phyloP scores from a whole-genome alignment of 2,329 filamentous ascomycete genomes.

The Sporothrix protearum region DNA sequence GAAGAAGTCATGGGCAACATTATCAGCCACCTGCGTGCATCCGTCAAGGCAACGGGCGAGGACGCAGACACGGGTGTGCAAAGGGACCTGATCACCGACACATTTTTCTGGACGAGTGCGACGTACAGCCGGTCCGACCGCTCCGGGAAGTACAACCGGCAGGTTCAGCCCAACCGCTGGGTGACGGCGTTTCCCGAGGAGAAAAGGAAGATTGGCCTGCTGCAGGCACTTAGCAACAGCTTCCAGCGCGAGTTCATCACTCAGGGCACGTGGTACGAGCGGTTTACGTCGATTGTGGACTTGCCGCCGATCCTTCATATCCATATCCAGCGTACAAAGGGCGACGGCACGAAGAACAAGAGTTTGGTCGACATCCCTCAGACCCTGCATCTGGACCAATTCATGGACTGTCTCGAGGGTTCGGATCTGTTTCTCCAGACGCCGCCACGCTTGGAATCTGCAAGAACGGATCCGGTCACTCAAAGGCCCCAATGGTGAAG shows the following conservation, averaged over 20 bases:
- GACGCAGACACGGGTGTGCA: constrained; percentile 67
- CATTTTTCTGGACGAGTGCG: constrained; percentile 60
- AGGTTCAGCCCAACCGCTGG: constrained; percentile 57
- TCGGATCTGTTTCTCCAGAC: constrained; percentile 60
- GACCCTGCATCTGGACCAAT: constrained; percentile 81
- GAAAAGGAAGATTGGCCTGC: constrained; percentile 60
- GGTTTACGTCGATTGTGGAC: constrained; percentile 68
- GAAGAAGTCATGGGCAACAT: constrained; percentile 94
- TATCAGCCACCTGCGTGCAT: constrained; percentile 83
- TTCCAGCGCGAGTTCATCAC: constrained; percentile 77
- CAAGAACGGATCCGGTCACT: constrained; percentile 60
- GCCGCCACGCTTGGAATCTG: constrained; percentile 70
- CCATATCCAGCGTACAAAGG: constrained; percentile 78
- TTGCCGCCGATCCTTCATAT: constrained; percentile 84
- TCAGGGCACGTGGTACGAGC: constrained; percentile 56
- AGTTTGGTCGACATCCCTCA: constrained; percentile 77
- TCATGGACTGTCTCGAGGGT: constrained; percentile 65
- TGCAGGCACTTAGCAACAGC: constrained; percentile 77
- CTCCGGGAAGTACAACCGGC: constrained; percentile 41
- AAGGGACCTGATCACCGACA: constrained; percentile 71
- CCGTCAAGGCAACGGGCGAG: constrained; percentile 67
- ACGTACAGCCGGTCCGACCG: constrained; percentile 56
- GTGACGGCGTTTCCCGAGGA: constrained; percentile 58
- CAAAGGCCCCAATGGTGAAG: constrained; percentile 40
- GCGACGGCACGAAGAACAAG: constrained; percentile 69